These are phyloP conservation scores for Neonectria coccinea DNA, from an alignment of 2,329 filamentous ascomycete genomes.

Conservation along the genomic window DNA sequence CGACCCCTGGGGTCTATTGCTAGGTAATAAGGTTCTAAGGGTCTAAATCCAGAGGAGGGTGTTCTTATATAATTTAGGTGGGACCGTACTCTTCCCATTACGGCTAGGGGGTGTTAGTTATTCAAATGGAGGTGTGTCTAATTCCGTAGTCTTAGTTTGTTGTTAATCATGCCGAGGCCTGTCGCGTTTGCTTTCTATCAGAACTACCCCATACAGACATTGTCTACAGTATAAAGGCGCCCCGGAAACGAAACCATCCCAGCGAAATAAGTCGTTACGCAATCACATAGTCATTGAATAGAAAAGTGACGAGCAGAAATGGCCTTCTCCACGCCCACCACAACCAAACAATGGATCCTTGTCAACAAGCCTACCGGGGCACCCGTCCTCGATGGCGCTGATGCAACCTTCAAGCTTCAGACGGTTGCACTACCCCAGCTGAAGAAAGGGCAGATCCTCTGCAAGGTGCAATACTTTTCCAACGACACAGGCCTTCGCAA, in stretches of 20 bases:
- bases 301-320: conserved; percentile 26
- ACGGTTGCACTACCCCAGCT: conserved; percentile 41
- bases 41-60: too few species aligned
- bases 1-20: too few species aligned
- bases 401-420: conserved; percentile 45
- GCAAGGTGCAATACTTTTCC: conserved; percentile 45
- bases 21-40: too few species aligned
- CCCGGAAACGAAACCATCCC: conserved; percentile 12
- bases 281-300: conserved; percentile 18
- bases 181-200: too few species aligned
- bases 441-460: conserved; percentile 45
- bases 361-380: conserved; percentile 43
- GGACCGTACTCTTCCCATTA: too few species aligned
- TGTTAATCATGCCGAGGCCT: neutral
- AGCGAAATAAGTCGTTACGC: conserved; percentile 14
- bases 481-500: conserved; percentile 47
- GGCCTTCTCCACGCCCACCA: conserved; percentile 38
- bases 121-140: too few species aligned
- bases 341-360: conserved; percentile 49
- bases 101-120: too few species aligned
- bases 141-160: too few species aligned
- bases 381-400: conserved; percentile 42
- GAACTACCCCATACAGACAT: conserved; percentile 1
- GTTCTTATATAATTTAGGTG: too few species aligned
- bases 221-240: conserved; percentile 14